These are phyloP conservation scores for Penicillium lividum DNA, from an alignment of 495 filamentous ascomycete genomes.

Conservation along the genomic window DNA sequence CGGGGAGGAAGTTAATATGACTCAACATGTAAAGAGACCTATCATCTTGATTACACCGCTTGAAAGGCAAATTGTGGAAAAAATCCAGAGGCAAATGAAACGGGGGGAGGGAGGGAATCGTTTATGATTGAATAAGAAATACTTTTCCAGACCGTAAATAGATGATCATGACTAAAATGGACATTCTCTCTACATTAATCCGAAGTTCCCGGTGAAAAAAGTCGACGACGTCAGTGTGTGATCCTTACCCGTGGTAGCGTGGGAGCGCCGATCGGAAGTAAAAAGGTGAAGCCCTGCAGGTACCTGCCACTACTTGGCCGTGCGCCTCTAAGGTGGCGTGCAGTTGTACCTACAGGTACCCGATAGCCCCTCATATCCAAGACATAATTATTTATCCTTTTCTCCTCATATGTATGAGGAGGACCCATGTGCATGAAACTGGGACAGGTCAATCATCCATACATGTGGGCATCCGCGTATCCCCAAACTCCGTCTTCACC, in stretches of 20 bases:
- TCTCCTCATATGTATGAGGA: neutral
- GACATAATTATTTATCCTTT: neutral
- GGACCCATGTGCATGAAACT: conserved; percentile 1
- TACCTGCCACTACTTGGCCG: conserved; percentile 31
- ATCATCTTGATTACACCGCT: conserved; percentile 25
- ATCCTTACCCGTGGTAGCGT: conserved; percentile 6
- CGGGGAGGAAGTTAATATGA: neutral
- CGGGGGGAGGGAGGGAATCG: neutral
- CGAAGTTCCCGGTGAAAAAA: conserved; percentile 7
- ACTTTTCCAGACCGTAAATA: neutral
- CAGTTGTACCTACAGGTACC: conserved; percentile 35
- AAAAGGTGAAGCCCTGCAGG: conserved; percentile 30
- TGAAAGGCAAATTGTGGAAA: conserved; percentile 22
- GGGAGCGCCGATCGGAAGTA: conserved; percentile 15
- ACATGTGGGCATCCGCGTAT: conserved; percentile 12
- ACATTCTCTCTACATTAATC: neutral
- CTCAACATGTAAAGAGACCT: conserved; percentile 14
- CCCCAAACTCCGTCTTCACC: conserved; percentile 5
- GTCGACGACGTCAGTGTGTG: conserved; percentile 22
- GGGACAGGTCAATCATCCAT: neutral
- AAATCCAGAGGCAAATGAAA: neutral
- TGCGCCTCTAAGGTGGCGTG: conserved; percentile 20
- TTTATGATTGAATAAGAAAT: neutral
- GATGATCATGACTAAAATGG: neutral
- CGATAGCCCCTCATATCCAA: conserved; percentile 6